Base-by-base conservation (phyloP, 2,329 filamentous ascomycete genomes). In the Ascochyta pisi region DNA sequence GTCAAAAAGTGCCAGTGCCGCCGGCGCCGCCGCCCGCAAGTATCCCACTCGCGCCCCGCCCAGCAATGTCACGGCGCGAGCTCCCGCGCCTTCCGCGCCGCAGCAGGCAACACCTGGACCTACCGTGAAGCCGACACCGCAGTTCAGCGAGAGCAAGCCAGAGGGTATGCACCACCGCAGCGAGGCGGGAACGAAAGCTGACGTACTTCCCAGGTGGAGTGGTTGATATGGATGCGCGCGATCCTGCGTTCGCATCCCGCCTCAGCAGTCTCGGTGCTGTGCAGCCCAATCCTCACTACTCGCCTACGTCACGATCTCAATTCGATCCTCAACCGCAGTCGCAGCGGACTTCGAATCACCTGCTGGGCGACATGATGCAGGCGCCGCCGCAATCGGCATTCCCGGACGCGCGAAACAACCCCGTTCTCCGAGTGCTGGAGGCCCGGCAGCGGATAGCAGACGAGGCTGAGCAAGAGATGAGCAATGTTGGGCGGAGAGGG, bases 191-290 rank as follows among this genome's bases (percentile, higher is more conserved):
- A 13, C 9, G 6, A 1, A 13, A 31, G 33, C 39, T 62, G 33
- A 63, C 47, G 12, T 15, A 6, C 26, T n/a, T 2, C 3, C 1
- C 10, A 55, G 16, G 16, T 38, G 15, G 26, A 83, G 83, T 81
- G 45, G 82, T 87, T 59, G 83, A 86, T 63, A 79, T 85, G 66
- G 86, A 88, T 67, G 84, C 80, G 52, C 82, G 81, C 55, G 85
- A 88, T 68, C 84, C 85, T 1, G 79, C 83, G 68, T 94, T 82
- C 85, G 90, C 93, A 81, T 88, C 86, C 71, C 96, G 92, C 62
- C 90, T 98, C 60, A 89, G 87, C 65, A 78, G 76, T 41, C 77
- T 88, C 54, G 86, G 85, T 53, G 81, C 84, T 50, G 85, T 87
- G 7, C 81, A 81, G 50, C 83, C 84, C 27, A 82, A 81, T 56